Conservation (phyloP, 208 protist genomes). For the Trypanosoma grayi region DNA sequence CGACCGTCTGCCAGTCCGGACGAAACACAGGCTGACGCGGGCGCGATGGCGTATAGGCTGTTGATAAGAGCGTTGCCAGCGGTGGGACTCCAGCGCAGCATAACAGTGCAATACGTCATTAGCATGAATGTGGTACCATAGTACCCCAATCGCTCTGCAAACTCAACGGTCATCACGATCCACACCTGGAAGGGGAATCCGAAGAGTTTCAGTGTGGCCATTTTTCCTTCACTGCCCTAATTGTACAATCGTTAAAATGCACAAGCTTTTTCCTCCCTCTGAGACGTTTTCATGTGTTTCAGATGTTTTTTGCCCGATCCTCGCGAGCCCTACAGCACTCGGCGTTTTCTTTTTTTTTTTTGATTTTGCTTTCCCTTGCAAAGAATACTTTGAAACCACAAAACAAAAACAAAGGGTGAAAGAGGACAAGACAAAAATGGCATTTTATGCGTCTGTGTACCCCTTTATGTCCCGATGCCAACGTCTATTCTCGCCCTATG, state of each 20-base stretch:
- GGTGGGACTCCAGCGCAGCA: constrained; percentile 39
- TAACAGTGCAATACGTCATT: constrained; percentile 60
- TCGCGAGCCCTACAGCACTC: too few species aligned
- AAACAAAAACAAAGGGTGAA: constrained; percentile 5
- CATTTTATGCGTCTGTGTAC: too few species aligned
- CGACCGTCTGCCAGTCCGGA: constrained; percentile 55
- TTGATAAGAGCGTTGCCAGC: constrained; percentile 49
- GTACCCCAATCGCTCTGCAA: constrained; percentile 58
- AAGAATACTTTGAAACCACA: background rate
- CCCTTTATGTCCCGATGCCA: too few species aligned
- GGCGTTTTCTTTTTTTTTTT: too few species aligned
- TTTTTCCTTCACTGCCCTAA: too few species aligned
- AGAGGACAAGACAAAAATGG: too few species aligned
- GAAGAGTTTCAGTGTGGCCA: constrained; percentile 18
- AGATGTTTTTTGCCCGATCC: too few species aligned
- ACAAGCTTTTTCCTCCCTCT: too few species aligned
- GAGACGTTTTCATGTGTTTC: too few species aligned
- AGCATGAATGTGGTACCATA: constrained; percentile 66
- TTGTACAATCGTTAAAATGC: too few species aligned
- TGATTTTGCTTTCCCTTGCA: too few species aligned
- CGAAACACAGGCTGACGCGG: constrained; percentile 40
- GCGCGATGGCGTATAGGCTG: constrained; percentile 48
- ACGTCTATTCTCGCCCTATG: too few species aligned
- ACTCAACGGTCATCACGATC: constrained; percentile 56
- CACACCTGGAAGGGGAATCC: constrained; percentile 36